A percentile compares a stretch with the other conserved stretches of the same genome.
Conservation (phyloP, 192 early-diverging fungal genomes). For the Podochytrium sp. region DNA sequence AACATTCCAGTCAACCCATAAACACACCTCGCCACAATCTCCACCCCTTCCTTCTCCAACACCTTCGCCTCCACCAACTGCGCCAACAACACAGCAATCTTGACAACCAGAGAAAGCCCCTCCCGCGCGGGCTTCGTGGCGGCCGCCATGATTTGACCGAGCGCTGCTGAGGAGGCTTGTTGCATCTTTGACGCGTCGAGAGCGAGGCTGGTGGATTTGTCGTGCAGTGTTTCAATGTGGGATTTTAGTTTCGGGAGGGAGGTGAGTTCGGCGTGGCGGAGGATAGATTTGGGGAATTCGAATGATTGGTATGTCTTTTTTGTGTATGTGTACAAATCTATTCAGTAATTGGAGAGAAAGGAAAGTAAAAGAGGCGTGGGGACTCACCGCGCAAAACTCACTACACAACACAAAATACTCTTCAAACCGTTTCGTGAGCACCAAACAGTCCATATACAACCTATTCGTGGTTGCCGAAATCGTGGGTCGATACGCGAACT, state of each 20-base stretch:
- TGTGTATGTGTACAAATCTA: neutral
- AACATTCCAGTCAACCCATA: conserved; percentile 21
- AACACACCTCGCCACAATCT: conserved; percentile 27
- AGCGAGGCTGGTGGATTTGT: conserved; percentile 25
- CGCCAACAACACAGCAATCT: conserved; percentile 36
- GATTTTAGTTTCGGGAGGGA: conserved; percentile 34
- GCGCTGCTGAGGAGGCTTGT: neutral
- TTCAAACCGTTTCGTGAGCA: conserved; percentile 46
- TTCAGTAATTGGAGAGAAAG: neutral
- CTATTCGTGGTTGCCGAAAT: conserved; percentile 48
- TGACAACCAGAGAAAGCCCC: conserved; percentile 35
- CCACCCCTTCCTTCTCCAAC: conserved; percentile 39
- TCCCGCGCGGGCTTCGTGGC: conserved; percentile 37
- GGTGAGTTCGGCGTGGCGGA: conserved; percentile 34
- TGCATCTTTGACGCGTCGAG: conserved; percentile 24
- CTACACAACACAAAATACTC: conserved; percentile 45
- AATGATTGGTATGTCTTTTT: conserved; percentile 33
- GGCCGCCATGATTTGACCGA: conserved; percentile 12
- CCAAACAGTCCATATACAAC: conserved; percentile 48
- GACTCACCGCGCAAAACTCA: conserved; percentile 46
- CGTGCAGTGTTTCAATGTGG: conserved; percentile 32
- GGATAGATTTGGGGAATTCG: conserved; percentile 38
- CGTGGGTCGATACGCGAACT: conserved; percentile 28
- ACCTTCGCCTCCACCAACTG: conserved; percentile 37
- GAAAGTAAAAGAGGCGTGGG: neutral